These are phyloP conservation scores for Lathyrus oleraceus DNA, from an alignment of 306 rosid genomes.

Conservation along the genomic window DNA sequence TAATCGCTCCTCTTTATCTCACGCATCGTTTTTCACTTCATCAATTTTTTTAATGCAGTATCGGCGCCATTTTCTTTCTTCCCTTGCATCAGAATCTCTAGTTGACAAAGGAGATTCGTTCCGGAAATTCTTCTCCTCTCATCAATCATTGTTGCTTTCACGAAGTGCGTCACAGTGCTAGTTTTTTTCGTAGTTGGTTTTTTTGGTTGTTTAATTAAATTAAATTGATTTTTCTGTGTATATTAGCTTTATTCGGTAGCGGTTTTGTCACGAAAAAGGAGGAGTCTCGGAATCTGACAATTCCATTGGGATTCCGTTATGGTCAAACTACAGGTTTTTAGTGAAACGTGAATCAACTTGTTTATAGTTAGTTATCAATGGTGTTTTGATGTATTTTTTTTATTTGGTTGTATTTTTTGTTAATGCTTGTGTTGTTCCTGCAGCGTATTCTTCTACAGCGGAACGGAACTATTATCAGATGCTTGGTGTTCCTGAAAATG, in stretches of 20 bases:
- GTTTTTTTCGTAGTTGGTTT: slow-evolving; percentile 1
- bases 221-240: neutral
- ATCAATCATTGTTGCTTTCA: slow-evolving; percentile 39
- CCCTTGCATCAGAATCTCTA: slow-evolving; percentile 41
- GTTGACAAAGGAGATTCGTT: slow-evolving; percentile 35
- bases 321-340: slow-evolving; percentile 70
- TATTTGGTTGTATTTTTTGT: slow-evolving; percentile 4
- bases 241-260: slow-evolving; percentile 51
- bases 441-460: slow-evolving; percentile 53
- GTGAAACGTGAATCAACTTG: slow-evolving; percentile 9
- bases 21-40: neutral
- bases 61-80: slow-evolving; percentile 61
- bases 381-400: neutral
- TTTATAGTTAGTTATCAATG: neutral
- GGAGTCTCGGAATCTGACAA: slow-evolving; percentile 34
- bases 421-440: slow-evolving; percentile 42
- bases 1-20: neutral
- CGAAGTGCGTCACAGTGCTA: slow-evolving; percentile 43
- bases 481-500: slow-evolving; percentile 68
- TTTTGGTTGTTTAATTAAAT: neutral
- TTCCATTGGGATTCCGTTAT: slow-evolving; percentile 47
- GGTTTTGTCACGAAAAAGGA: slow-evolving; percentile 40
- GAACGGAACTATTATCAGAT: slow-evolving; percentile 63
- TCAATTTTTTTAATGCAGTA: slow-evolving; percentile 45
- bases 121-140: slow-evolving; percentile 36